phyloP scores from a whole-genome alignment of 495 filamentous ascomycete genomes.

The Pseudotulostoma volvatum region DNA sequence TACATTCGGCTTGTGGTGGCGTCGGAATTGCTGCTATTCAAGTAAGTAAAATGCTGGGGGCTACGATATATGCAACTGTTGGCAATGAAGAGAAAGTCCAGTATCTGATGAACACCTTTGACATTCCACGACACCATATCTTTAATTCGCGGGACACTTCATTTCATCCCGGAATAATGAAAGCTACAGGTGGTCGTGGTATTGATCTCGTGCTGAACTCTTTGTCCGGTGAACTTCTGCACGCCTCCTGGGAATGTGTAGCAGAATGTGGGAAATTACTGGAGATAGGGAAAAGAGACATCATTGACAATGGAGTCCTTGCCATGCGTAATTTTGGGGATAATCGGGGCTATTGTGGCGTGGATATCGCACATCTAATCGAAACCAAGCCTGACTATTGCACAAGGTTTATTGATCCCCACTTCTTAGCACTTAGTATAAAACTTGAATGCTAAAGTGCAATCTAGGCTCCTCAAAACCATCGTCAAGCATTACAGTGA shows the following conservation, averaged over 20 bases:
- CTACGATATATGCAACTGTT: conserved; percentile 19
- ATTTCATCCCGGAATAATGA: conserved; percentile 24
- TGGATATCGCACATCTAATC: neutral
- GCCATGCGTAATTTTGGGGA: conserved; percentile 20
- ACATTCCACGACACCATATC: conserved; percentile 24
- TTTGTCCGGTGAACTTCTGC: conserved; percentile 17
- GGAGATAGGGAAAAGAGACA: conserved; percentile 28
- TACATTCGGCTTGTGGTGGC: conserved; percentile 24
- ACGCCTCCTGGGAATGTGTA: conserved; percentile 23
- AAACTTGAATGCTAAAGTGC: too few relatives aligned
- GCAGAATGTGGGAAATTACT: conserved; percentile 29
- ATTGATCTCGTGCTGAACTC: conserved; percentile 32
- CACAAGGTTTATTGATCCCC: too few relatives aligned
- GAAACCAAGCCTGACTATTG: neutral
- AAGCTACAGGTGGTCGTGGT: conserved; percentile 25
- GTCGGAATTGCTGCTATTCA: conserved; percentile 20
- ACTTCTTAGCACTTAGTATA: too few relatives aligned
- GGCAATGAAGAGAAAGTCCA: conserved; percentile 20
- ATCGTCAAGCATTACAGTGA: too few relatives aligned
- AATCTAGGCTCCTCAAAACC: too few relatives aligned
- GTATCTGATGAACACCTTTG: conserved; percentile 14
- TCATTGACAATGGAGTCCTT: conserved; percentile 13
- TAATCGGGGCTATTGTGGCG: neutral
- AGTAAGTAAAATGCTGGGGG: conserved; percentile 6
- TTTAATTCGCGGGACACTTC: conserved; percentile 26